Percentiles rank a stretch among this genome's conserved stretches.
Conservation (phyloP, 2,329 filamentous ascomycete species). For the Fusarium nurragi region DNA sequence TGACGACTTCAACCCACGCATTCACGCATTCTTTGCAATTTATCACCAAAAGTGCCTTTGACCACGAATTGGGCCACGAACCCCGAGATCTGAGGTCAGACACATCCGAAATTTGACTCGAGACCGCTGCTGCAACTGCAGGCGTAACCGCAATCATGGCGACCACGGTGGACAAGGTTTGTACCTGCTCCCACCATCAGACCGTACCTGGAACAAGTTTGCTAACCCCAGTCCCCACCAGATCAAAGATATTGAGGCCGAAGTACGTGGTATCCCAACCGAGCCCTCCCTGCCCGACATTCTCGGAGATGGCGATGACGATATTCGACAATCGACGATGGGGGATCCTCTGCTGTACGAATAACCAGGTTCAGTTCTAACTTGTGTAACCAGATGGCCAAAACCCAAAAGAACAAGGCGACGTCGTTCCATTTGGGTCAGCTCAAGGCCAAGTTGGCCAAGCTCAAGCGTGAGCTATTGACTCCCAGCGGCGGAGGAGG, state of each 20-base stretch:
- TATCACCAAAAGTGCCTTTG: conserved; percentile 38
- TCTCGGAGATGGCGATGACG: conserved; percentile 11
- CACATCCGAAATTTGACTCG: conserved; percentile 12
- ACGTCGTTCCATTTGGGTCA: conserved; percentile 95
- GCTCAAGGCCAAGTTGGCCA: conserved; percentile 97
- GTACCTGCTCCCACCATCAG: conserved; percentile 40
- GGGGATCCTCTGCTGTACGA: not conserved
- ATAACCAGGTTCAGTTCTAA: conserved; percentile 26
- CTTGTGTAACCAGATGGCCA: conserved; percentile 75
- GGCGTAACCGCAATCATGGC: conserved; percentile 71
- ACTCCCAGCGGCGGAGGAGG: conserved; percentile 86
- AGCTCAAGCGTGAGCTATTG: conserved; percentile 94
- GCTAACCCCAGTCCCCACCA: conserved; percentile 56
- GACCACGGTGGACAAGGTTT: conserved; percentile 96
- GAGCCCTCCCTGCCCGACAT: conserved; percentile 19
- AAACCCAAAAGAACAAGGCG: conserved; percentile 96
- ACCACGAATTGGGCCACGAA: conserved; percentile 32
- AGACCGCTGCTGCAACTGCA: conserved; percentile 24
- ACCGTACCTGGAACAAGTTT: conserved; percentile 15
- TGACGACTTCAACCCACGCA: conserved; percentile 38
- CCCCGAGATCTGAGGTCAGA: conserved; percentile 33
- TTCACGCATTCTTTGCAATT: conserved; percentile 34
- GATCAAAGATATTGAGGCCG: conserved; percentile 97
- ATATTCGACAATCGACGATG: conserved; percentile 1
- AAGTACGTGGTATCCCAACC: conserved; percentile 66